A percentile compares a stretch with the other conserved stretches of the same genome.
Conservation (phyloP, 768 basidiomycete genomes). For the Sutorius australiensis region DNA sequence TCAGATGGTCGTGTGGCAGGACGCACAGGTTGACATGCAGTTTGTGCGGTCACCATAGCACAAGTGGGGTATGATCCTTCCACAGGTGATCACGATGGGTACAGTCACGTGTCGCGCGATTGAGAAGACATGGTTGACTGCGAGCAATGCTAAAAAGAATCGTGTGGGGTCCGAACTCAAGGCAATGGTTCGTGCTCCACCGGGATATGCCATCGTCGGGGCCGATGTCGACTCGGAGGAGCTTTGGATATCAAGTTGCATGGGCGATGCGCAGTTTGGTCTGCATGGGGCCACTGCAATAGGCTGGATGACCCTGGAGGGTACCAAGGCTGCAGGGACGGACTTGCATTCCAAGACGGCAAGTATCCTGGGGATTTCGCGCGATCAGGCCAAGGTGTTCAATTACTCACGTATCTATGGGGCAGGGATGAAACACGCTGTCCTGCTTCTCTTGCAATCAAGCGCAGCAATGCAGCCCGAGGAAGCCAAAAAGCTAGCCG, state of each 20-base stretch:
- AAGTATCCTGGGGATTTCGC: conserved; percentile 83
- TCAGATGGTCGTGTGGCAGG: conserved; percentile 90
- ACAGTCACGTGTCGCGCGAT: conserved; percentile 97
- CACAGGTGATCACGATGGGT: conserved; percentile 97
- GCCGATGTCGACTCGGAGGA: conserved; percentile 99
- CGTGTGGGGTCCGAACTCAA: conserved; percentile 98
- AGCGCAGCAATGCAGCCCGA: conserved; percentile 76
- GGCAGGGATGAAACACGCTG: conserved; percentile 94
- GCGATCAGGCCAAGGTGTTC: conserved; percentile 97
- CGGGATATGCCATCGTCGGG: conserved; percentile 91
- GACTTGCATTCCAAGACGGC: conserved; percentile 98
- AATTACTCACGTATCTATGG: conserved; percentile 99
- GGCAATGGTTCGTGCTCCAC: conserved; percentile 93
- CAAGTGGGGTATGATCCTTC: conserved; percentile 89
- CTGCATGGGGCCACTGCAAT: conserved; percentile 94
- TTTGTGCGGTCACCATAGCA: conserved; percentile 34
- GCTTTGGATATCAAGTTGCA: conserved; percentile 96
- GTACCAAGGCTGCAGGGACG: conserved; percentile 90
- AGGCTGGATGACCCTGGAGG: conserved; percentile 99
- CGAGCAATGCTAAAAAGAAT: conserved; percentile 96
- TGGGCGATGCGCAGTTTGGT: conserved; percentile 98
- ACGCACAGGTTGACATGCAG: conserved; percentile 48
- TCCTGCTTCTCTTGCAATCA: conserved; percentile 80
- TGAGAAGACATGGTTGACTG: conserved; percentile 97
- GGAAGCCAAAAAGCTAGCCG: conserved; percentile 74